Percentiles rank a stretch among this genome's conserved stretches.
phyloP scores from a whole-genome alignment of 768 basidiomycete species.

The Serendipita sp. region DNA sequence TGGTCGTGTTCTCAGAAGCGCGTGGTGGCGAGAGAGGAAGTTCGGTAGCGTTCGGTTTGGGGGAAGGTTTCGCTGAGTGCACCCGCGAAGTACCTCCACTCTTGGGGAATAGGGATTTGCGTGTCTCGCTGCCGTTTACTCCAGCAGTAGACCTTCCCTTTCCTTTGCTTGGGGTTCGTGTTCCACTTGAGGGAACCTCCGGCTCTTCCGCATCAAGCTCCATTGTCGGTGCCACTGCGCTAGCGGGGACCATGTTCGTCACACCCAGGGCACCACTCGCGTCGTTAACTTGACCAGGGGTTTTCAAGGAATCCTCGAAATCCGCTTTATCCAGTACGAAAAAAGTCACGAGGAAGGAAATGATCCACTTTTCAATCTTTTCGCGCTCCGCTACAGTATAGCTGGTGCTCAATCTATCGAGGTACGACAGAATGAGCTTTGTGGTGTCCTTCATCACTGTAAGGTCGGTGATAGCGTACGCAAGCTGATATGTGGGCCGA shows the following conservation, averaged over 20 bases:
- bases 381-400: constrained; percentile 66
- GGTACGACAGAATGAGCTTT: constrained; percentile 78
- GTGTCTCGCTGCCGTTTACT: background rate
- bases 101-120: background rate
- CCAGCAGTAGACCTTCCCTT: constrained; percentile 3
- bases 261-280: background rate
- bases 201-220: background rate
- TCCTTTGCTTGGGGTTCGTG: background rate
- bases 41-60: background rate
- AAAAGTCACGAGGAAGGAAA: constrained; percentile 68
- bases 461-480: constrained; percentile 60
- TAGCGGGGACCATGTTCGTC: background rate
- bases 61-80: background rate
- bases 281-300: constrained; percentile 32
- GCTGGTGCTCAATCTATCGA: constrained; percentile 68
- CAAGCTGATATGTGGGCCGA: constrained; percentile 40
- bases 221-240: background rate
- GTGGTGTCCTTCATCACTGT: constrained; percentile 74
- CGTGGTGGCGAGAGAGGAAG: background rate
- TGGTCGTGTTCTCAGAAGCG: background rate
- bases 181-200: background rate
- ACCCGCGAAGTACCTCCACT: background rate
- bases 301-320: constrained; percentile 51
- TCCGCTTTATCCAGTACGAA: constrained; percentile 56
- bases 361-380: constrained; percentile 57